Conservation (phyloP, 2,329 filamentous ascomycete genomes). For the Dothidotthia symphoricarpi region DNA sequence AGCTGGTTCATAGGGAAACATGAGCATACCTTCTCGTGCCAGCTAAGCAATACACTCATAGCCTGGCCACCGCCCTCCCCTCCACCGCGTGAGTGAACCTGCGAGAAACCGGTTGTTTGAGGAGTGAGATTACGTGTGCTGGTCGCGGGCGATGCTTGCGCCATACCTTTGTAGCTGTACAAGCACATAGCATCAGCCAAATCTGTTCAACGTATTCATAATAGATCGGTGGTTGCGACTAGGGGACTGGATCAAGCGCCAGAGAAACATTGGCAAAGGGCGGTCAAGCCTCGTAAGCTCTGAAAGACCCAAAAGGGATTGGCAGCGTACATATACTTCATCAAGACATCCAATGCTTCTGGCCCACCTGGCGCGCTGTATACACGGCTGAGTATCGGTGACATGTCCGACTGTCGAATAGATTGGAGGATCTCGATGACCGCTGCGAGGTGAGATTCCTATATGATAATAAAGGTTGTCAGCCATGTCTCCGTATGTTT, state of each 20-base stretch:
- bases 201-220: slow-evolving; percentile 7
- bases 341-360: slow-evolving; percentile 85
- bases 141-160: slow-evolving; percentile 35
- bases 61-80: slow-evolving; percentile 73
- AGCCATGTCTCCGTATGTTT: slow-evolving; percentile 23
- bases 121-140: slow-evolving; percentile 57
- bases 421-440: slow-evolving; percentile 93
- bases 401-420: slow-evolving; percentile 96
- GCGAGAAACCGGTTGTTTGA: slow-evolving; percentile 84
- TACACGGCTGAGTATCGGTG: slow-evolving; percentile 77
- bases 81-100: slow-evolving; percentile 62
- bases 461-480: slow-evolving; percentile 27
- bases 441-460: slow-evolving; percentile 84
- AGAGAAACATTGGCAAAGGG: slow-evolving; percentile 8
- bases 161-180: slow-evolving; percentile 85
- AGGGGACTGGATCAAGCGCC: slow-evolving; percentile 2
- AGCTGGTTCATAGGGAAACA: slow-evolving; percentile 2
- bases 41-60: slow-evolving; percentile 96
- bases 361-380: slow-evolving; percentile 75
- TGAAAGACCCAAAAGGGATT: slow-evolving; percentile 2
- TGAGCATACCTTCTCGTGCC: slow-evolving; percentile 79
- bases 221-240: no score
- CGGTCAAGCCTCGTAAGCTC: slow-evolving; percentile 5
- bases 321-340: slow-evolving; percentile 86
- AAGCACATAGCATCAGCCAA: slow-evolving; percentile 15